Evolutionary conservation across 768 basidiomycete genomes (phyloP), one percentile per base, ranked within the genome.

Genomic region (Leucocoprinus sp.): DNA sequence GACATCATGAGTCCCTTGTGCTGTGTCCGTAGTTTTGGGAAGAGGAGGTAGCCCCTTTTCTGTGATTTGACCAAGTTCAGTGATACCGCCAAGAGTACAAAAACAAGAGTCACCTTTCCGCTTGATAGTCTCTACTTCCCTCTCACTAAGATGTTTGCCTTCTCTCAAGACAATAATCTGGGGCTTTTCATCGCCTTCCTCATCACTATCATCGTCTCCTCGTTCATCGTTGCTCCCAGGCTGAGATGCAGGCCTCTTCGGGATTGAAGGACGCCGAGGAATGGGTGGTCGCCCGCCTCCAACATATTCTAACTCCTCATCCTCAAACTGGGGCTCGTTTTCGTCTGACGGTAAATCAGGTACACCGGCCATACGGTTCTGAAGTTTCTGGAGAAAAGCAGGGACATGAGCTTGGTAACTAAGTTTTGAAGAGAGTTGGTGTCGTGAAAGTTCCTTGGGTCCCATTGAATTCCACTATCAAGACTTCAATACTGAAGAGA

Each of bases 161-260:
- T 84, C 77, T 57, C 77, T 89, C 52, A 96, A 60, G 7, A 95
- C 92, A 2, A 96, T 89, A 6, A 96, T 79, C 57, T 89, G 87
- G 2, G 92, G 92, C 53, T 75, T 81, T 61, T 93, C 92, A 55
- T 92, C 91, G 0, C 60, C 75, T 3, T 69, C 68, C 48, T 80
- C 81, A 12, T 57, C 60, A 9, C 60, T 54, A 47, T 89, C 86
- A 42, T 81, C 80, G 15, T 9, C 29, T 9, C 21, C 45, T 31
- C 33, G 35, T 41, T 53, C 52, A 23, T 54, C 52, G 9, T 75
- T 84, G 52, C 83, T 85, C 40, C 84, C 84, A 6, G 76, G 80
- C 45, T 86, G 77, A 37, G 77, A 74, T 9, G 68, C 73, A 0
- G 82, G 83, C 26, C 84, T 71, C 56, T 78, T 67, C 8, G 84